These are phyloP conservation scores for Picochlorum sp. DNA, from an alignment of 139 green algal species.

Conservation along the genomic window DNA sequence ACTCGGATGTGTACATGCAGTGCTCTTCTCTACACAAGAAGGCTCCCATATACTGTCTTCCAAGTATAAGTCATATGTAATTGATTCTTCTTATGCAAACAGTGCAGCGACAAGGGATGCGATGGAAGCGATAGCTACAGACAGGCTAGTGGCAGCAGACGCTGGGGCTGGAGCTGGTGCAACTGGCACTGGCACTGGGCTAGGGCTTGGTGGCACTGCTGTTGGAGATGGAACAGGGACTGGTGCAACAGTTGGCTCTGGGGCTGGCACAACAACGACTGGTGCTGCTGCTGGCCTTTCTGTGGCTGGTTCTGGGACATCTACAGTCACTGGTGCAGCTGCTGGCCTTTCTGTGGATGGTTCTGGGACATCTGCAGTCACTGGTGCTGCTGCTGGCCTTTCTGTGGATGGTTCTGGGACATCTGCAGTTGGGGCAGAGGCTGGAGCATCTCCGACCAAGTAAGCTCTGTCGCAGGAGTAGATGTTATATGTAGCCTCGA, in stretches of 20 bases:
- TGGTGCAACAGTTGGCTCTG: not conserved
- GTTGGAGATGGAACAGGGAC: not conserved
- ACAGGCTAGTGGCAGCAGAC: not conserved
- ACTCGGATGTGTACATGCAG: no score
- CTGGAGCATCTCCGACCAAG: not conserved
- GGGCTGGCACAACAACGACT: not conserved
- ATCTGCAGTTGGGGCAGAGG: not conserved
- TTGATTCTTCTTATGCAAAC: no score
- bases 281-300: not conserved
- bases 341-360: not conserved
- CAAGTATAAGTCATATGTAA: no score
- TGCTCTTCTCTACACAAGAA: no score
- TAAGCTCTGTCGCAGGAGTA: slow-evolving; percentile 11
- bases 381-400: not conserved
- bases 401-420: not conserved
- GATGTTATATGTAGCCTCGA: not conserved
- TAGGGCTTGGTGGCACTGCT: not conserved
- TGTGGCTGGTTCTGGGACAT: not conserved
- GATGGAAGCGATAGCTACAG: not conserved
- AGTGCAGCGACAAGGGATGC: not conserved
- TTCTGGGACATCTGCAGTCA: not conserved
- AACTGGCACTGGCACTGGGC: not conserved
- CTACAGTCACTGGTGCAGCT: not conserved
- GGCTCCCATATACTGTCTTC: no score
- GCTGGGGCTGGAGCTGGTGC: not conserved